Percentiles rank a stretch among this genome's conserved stretches.
These are phyloP conservation scores for Jatropha curcas DNA, from an alignment of 345 rosid genomes.

Conservation along the genomic window DNA sequence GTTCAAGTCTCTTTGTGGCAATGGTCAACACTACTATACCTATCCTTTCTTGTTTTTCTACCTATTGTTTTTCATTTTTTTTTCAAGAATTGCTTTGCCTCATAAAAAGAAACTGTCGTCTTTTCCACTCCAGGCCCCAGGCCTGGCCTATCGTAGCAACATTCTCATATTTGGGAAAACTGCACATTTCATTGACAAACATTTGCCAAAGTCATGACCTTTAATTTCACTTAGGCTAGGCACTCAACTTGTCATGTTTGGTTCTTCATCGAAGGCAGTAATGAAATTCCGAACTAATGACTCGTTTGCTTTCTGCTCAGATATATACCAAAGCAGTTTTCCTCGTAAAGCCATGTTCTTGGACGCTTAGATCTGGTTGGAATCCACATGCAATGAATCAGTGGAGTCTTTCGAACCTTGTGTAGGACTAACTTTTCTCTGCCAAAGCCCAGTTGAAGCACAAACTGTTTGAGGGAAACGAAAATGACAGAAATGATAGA, in stretches of 20 bases:
- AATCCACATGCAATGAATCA: not conserved
- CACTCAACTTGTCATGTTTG: slow-evolving; percentile 14
- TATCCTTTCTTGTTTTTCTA: too few species aligned
- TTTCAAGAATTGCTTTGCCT: not conserved
- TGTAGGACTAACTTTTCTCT: slow-evolving; percentile 19
- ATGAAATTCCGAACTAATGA: slow-evolving; percentile 19
- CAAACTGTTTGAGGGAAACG: slow-evolving; percentile 7
- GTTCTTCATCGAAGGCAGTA: slow-evolving; percentile 6
- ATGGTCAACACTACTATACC: too few species aligned
- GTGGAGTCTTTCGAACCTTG: not conserved
- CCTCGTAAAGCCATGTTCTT: not conserved
- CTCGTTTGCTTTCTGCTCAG: slow-evolving; percentile 6
- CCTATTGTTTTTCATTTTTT: not conserved
- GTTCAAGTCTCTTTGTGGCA: too few species aligned
- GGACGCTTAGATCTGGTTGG: not conserved
- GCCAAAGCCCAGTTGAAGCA: slow-evolving; percentile 7
- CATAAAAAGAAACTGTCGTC: not conserved
- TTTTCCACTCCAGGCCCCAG: not conserved
- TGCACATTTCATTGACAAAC: not conserved
- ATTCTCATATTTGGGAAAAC: not conserved
- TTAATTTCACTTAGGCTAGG: slow-evolving; percentile 20
- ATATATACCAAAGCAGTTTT: not conserved
- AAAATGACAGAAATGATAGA: slow-evolving; percentile 12
- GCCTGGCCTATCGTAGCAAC: not conserved
- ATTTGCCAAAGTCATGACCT: not conserved